Percentiles rank a stretch among this genome's conserved stretches.
Evolutionary conservation across 805 yeast species (phyloP).

Genomic region (Kazachstania bromeliacearum): DNA sequence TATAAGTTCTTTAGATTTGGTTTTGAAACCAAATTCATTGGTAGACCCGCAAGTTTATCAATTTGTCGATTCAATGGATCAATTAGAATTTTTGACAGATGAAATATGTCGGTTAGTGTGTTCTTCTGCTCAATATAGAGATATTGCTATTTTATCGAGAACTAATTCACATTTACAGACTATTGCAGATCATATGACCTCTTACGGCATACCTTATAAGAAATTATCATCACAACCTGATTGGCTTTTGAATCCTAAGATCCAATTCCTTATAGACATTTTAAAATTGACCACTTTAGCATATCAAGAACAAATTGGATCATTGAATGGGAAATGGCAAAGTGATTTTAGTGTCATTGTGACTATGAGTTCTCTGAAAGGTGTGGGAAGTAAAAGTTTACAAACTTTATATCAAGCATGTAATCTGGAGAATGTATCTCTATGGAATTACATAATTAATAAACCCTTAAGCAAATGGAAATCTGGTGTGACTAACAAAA

Average conservation of each 20-base stretch:
- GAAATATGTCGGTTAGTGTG: conserved; percentile 19
- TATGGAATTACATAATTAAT: conserved; percentile 20
- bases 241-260: conserved; percentile 38
- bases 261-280: conserved; percentile 38
- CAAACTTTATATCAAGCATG: conserved; percentile 16
- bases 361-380: conserved; percentile 18
- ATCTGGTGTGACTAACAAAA: conserved; percentile 11
- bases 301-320: conserved; percentile 4
- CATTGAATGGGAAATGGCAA: conserved; percentile 6
- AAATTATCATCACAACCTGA: conserved; percentile 39
- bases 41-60: conserved; percentile 11
- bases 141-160: conserved; percentile 45
- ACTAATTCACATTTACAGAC: conserved; percentile 42
- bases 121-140: conserved; percentile 15
- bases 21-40: conserved; percentile 12
- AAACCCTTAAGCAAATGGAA: conserved; percentile 13
- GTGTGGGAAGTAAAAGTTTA: conserved; percentile 18
- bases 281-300: conserved; percentile 31
- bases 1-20: conserved; percentile 2
- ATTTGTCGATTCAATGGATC: conserved; percentile 12
- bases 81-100: conserved; percentile 15
- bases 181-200: conserved; percentile 32
- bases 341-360: conserved; percentile 24
- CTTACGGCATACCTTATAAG: conserved; percentile 35
- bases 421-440: conserved; percentile 8